Percentiles rank a stretch among this genome's conserved stretches.
Conservation (phyloP, 495 filamentous ascomycete species). For the Pseudevernia furfuracea region DNA sequence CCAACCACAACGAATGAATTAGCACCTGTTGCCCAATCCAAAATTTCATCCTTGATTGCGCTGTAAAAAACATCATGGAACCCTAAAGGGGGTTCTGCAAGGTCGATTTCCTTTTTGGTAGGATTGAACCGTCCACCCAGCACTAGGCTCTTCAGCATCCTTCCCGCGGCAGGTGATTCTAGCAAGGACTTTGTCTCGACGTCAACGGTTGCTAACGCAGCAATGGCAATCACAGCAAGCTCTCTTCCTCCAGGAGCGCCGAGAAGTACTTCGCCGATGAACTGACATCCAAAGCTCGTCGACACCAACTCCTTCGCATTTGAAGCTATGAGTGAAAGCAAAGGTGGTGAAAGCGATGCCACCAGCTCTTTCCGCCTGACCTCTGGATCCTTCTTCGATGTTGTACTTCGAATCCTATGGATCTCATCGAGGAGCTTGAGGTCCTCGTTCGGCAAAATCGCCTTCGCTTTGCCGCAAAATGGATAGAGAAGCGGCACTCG, state of each 20-base stretch:
- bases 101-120: constrained; percentile 56
- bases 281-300: constrained; percentile 76
- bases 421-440: constrained; percentile 63
- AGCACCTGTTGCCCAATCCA: constrained; percentile 79
- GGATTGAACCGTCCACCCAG: constrained; percentile 77
- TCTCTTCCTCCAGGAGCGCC: constrained; percentile 66
- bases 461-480: constrained; percentile 61
- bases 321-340: constrained; percentile 63
- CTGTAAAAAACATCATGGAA: constrained; percentile 75
- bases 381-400: constrained; percentile 84
- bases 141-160: constrained; percentile 83
- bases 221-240: constrained; percentile 61
- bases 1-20: constrained; percentile 76
- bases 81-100: constrained; percentile 64
- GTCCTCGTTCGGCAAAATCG: constrained; percentile 57
- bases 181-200: constrained; percentile 39
- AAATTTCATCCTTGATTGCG: constrained; percentile 61
- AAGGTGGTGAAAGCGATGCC: constrained; percentile 50
- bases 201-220: constrained; percentile 57
- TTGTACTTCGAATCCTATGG: constrained; percentile 63
- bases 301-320: constrained; percentile 59
- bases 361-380: constrained; percentile 68
- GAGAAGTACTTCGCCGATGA: constrained; percentile 74
- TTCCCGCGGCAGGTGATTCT: constrained; percentile 59
- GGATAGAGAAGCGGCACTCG: constrained; percentile 78